These are phyloP conservation scores for Sarocladium strictum DNA, from an alignment of 2,329 filamentous ascomycete genomes.

Conservation along the genomic window DNA sequence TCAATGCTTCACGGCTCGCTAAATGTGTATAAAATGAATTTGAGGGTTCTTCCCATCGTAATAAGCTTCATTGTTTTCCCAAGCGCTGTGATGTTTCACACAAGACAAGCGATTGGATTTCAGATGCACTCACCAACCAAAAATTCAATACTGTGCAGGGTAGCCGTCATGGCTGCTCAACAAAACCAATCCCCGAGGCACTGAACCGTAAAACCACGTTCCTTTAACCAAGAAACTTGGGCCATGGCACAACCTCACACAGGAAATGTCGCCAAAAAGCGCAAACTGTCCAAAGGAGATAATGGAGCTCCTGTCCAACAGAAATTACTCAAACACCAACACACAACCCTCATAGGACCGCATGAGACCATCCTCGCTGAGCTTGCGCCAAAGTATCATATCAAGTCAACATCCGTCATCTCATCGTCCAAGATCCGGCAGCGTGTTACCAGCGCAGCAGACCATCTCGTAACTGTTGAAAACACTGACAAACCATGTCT, in stretches of 20 bases:
- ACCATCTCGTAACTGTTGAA: conserved; percentile 32
- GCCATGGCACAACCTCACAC: conserved; percentile 1
- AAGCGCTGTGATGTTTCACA: too few relatives aligned
- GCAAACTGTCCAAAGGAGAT: conserved; percentile 13
- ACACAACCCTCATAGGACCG: conserved; percentile 25
- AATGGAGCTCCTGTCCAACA: conserved; percentile 13
- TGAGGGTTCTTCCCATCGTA: too few relatives aligned
- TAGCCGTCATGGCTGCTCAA: neutral
- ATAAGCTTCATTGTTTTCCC: too few relatives aligned
- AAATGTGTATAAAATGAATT: too few relatives aligned
- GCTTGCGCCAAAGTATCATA: conserved; percentile 40
- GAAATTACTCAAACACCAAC: conserved; percentile 10
- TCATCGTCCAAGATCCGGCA: conserved; percentile 55
- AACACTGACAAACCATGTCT: conserved; percentile 19
- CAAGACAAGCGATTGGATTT: too few relatives aligned
- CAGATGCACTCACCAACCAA: too few relatives aligned
- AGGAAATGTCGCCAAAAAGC: conserved; percentile 14
- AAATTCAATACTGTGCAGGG: neutral
- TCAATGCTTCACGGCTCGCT: too few relatives aligned
- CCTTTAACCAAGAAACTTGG: conserved; percentile 6
- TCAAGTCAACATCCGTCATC: conserved; percentile 49
- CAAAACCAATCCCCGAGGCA: too few relatives aligned
- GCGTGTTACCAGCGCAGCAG: conserved; percentile 39
- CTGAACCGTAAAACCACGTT: neutral
- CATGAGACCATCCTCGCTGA: conserved; percentile 37